Conservation (phyloP, 108 stramenopile species). For the Cyclotella choctawhatcheeana region DNA sequence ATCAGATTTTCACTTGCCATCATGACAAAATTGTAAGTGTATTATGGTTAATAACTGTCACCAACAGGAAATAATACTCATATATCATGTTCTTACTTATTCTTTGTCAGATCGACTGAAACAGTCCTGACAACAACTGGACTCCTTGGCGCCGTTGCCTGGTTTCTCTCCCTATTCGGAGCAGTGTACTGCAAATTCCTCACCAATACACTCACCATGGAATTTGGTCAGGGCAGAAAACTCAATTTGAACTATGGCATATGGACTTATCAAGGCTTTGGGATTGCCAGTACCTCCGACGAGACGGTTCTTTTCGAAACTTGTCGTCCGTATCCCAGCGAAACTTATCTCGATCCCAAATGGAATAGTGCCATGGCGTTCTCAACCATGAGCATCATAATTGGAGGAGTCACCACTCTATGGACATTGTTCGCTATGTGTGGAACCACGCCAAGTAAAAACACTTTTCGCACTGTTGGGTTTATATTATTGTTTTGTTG, state of each 20-base stretch:
- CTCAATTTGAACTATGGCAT: slow-evolving; percentile 10
- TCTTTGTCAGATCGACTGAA: slow-evolving; percentile 3
- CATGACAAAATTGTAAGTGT: too few species aligned
- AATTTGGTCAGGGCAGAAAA: background rate
- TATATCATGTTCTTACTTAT: background rate
- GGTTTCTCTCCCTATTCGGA: slow-evolving; percentile 6
- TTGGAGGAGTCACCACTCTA: background rate
- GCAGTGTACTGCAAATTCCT: slow-evolving; percentile 17
- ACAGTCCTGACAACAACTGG: background rate
- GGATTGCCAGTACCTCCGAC: background rate
- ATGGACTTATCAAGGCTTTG: slow-evolving; percentile 13
- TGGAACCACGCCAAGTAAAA: background rate
- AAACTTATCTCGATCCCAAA: background rate
- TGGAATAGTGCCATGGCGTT: slow-evolving; percentile 22
- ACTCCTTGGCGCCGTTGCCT: slow-evolving; percentile 10
- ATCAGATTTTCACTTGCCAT: too few species aligned
- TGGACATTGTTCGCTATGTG: slow-evolving; percentile 7
- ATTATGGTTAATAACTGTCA: background rate
- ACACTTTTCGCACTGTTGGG: background rate
- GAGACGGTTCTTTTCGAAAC: slow-evolving; percentile 1
- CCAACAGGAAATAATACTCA: background rate
- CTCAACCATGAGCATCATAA: slow-evolving; percentile 1
- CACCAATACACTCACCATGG: background rate
- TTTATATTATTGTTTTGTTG: background rate
- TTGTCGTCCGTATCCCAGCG: slow-evolving; percentile 6